A percentile compares a stretch with the other conserved stretches of the same genome.
phyloP scores from a whole-genome alignment of 495 filamentous ascomycete genomes.

The Aspergillus kassunensis region DNA sequence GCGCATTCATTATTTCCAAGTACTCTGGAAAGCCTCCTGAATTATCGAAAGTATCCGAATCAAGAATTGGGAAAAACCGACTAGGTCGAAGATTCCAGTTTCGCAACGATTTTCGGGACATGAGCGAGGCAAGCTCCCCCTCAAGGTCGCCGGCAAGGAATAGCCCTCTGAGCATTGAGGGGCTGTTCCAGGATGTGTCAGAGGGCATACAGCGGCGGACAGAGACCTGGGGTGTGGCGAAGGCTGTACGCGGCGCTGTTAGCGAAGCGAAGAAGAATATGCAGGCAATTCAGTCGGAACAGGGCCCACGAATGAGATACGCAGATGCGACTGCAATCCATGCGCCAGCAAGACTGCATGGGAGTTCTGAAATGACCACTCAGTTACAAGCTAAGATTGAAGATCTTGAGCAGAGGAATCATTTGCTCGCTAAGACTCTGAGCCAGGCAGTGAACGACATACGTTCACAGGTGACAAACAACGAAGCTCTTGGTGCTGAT shows the following conservation, averaged over 20 bases:
- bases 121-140: slow-evolving; percentile 31
- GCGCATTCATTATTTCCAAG: slow-evolving; percentile 70
- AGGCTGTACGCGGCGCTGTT: slow-evolving; percentile 84
- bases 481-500: slow-evolving; percentile 48
- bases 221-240: slow-evolving; percentile 84
- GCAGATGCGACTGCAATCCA: not conserved
- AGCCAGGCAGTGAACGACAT: slow-evolving; percentile 68
- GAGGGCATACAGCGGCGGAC: slow-evolving; percentile 76
- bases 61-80: slow-evolving; percentile 24
- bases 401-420: slow-evolving; percentile 64
- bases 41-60: slow-evolving; percentile 27
- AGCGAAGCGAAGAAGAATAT: slow-evolving; percentile 75
- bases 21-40: slow-evolving; percentile 70
- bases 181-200: slow-evolving; percentile 79
- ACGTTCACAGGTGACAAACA: slow-evolving; percentile 40
- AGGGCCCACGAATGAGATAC: slow-evolving; percentile 21
- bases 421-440: slow-evolving; percentile 66
- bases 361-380: not conserved
- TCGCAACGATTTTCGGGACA: slow-evolving; percentile 31
- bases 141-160: slow-evolving; percentile 51
- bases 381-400: slow-evolving; percentile 34
- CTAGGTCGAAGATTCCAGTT: slow-evolving; percentile 27
- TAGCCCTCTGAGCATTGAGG: slow-evolving; percentile 65
- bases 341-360: slow-evolving; percentile 9
- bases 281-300: slow-evolving; percentile 55